Conservation (phyloP, 2,329 filamentous ascomycete genomes). For the Verticillium albo-atrum region DNA sequence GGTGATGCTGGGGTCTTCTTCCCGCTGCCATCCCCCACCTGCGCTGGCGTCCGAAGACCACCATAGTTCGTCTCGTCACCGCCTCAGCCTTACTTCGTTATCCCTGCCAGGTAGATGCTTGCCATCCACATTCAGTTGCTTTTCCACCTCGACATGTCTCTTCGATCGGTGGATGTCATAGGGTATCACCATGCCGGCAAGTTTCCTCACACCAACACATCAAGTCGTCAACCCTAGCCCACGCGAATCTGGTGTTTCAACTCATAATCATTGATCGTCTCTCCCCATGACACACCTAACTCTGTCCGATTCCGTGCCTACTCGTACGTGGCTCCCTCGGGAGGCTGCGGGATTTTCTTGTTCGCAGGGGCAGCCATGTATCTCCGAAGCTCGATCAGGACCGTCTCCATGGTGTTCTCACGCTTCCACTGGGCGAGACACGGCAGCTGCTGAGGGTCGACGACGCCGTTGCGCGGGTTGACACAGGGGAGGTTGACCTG, state of each 20-base stretch:
- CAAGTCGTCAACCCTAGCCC: not conserved
- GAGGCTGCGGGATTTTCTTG: conserved; percentile 93
- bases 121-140: no score
- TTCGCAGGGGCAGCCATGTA: conserved; percentile 89
- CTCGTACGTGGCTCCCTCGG: conserved; percentile 65
- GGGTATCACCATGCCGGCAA: no score
- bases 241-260: not conserved
- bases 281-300: not conserved
- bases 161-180: no score
- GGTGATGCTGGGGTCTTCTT: no score
- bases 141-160: no score
- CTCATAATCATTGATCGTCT: not conserved
- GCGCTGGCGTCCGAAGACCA: no score
- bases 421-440: conserved; percentile 89
- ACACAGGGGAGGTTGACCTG: conserved; percentile 97
- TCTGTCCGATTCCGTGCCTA: not conserved
- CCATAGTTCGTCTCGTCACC: no score
- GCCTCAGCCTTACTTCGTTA: no score
- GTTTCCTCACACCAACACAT: not conserved
- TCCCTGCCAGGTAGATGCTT: no score
- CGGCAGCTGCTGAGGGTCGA: conserved; percentile 78
- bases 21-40: no score
- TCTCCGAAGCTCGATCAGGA: conserved; percentile 82
- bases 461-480: conserved; percentile 71
- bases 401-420: conserved; percentile 92